Conservation (phyloP, 2,329 filamentous ascomycete species). For the Thelonectria olida region DNA sequence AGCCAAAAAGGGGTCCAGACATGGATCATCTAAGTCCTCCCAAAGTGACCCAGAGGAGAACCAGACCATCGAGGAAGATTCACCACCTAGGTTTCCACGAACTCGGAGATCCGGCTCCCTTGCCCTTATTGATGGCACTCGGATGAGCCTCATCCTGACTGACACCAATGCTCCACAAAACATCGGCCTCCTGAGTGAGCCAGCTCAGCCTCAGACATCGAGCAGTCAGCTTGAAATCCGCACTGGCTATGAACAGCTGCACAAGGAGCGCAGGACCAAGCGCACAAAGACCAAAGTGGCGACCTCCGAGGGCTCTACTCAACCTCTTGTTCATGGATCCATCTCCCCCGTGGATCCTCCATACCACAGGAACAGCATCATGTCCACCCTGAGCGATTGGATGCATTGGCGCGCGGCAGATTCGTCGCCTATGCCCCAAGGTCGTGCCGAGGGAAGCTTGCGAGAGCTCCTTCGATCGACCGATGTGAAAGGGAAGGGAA, state of each 20-base stretch:
- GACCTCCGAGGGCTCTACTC: conserved; percentile 36
- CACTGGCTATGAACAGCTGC: conserved; percentile 42
- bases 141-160: conserved; percentile 41
- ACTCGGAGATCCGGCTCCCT: conserved; percentile 45
- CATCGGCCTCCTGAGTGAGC: conserved; percentile 61
- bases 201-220: conserved; percentile 66
- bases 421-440: conserved; percentile 40
- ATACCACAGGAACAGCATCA: conserved; percentile 42
- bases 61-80: conserved; percentile 29
- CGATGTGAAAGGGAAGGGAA: conserved; percentile 47
- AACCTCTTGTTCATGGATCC: conserved; percentile 40
- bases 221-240: conserved; percentile 60
- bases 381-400: conserved; percentile 56
- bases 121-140: conserved; percentile 50
- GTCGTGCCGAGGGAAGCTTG: conserved; percentile 66
- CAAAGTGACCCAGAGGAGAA: conserved; percentile 42
- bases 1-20: conserved; percentile 47
- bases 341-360: conserved; percentile 36
- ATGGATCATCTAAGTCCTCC: conserved; percentile 45
- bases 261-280: conserved; percentile 31
- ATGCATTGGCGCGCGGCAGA: conserved; percentile 53
- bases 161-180: conserved; percentile 44
- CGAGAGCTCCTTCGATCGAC: conserved; percentile 58
- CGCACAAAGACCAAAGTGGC: conserved; percentile 26
- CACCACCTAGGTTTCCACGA: conserved; percentile 29